Evolutionary conservation across 345 rosid species (phyloP), one percentile per base, ranked within the genome.

Genomic region (Dimocarpus longan): DNA sequence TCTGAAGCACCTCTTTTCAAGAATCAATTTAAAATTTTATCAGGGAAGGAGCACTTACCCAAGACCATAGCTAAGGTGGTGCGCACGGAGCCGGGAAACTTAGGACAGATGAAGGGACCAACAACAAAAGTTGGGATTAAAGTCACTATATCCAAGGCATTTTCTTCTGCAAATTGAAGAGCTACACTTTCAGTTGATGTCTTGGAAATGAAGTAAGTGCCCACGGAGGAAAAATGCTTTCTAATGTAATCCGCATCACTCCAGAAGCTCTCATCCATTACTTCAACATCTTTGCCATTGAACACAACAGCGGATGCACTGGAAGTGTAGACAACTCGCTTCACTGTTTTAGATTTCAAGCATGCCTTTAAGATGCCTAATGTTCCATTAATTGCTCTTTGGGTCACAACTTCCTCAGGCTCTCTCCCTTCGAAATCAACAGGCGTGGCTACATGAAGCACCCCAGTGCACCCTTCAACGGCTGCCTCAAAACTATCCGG

Each of bases 291-390:
- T 13, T 13, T 79, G 39, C n/a, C 56, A 39, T 44, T 80, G 4
- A 32, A 21, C 24, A 0, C 0, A 22, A 80, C 77, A 1, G 88
- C 66, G 0, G 86, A 16, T 7, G 78, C 70, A 40, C 93, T 91
- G 2, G 95, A 90, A 70, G 95, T 92, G 83, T 89, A 93, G 4
- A 92, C 88, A 1, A 91, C 86, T 8, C 91, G 82, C 76, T 86
- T 89, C 43, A 92, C 92, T 0, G 91, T 90, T 74, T 83, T 86
- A 6, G 90, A 74, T 12, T 87, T 85, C 74, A 86, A 42, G 84
- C 90, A 91, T 4, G 91, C 81, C 56, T 84, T 89, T 2, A 92
- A 42, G 56, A 93, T 88, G 42, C 91, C 93, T 39, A 83, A 62
- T 1, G 86, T 57, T 70, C 91, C 97, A 12, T 83, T 83, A 5